Evolutionary conservation across 2,329 filamentous ascomycete genomes (phyloP).

Genomic region (Colletotrichum shisoi): DNA sequence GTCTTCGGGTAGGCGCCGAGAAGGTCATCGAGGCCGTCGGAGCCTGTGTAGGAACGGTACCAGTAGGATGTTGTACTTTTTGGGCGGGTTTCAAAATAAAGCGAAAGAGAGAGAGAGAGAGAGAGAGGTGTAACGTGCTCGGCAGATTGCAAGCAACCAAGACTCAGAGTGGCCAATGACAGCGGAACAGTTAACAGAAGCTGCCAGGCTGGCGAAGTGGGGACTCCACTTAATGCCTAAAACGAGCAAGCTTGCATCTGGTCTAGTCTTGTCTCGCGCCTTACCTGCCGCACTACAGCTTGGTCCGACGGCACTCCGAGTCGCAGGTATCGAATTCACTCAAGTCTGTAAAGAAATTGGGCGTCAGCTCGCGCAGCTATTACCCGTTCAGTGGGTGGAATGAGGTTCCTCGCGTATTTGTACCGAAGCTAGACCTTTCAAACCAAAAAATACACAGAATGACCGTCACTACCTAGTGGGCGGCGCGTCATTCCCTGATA

Average conservation of each 20-base stretch:
- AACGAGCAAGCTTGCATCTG: conserved; percentile 2
- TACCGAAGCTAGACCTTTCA: background rate
- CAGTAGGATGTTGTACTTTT: conserved; percentile 5
- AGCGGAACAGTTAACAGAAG: conserved; percentile 14
- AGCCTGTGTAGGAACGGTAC: conserved; percentile 7
- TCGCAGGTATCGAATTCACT: background rate
- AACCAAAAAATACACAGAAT: background rate
- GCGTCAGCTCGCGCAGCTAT: background rate
- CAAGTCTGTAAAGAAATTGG: background rate
- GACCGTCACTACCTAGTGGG: background rate
- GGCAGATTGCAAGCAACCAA: conserved; percentile 14
- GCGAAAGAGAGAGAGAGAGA: conserved; percentile 14
- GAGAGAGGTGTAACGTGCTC: background rate
- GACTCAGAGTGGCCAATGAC: conserved; percentile 17
- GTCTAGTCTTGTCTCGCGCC: background rate
- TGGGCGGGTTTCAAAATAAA: conserved; percentile 1
- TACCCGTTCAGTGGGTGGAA: background rate
- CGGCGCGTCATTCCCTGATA: background rate
- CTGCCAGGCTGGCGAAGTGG: conserved; percentile 11
- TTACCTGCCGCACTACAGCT: background rate
- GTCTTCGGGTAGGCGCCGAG: conserved; percentile 57
- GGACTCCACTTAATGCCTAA: conserved; percentile 1
- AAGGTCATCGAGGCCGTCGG: conserved; percentile 50
- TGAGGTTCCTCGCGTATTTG: no score
- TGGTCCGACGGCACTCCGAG: background rate